phyloP scores from a whole-genome alignment of 345 rosid species.

The Streptanthus diversifolius region DNA sequence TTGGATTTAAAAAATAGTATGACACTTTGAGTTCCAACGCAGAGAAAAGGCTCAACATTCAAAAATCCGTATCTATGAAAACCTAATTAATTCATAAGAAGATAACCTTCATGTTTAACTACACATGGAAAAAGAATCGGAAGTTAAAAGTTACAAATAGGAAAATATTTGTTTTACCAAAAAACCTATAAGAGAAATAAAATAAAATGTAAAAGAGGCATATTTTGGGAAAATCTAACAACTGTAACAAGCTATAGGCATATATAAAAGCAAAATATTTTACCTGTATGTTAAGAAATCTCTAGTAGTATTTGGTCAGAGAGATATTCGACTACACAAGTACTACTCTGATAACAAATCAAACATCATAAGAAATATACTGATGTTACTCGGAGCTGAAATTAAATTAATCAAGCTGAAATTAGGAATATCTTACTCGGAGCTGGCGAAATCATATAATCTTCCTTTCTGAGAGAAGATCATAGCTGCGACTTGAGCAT shows the following conservation, averaged over 20 bases:
- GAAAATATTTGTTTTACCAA: background rate
- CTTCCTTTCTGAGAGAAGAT: conserved; percentile 55
- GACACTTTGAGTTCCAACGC: conserved; percentile 26
- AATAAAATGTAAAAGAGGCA: background rate
- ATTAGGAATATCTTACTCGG: conserved; percentile 34
- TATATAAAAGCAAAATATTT: conserved; percentile 1
- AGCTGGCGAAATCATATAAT: conserved; percentile 42
- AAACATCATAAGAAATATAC: background rate
- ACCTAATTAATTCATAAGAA: conserved; percentile 13
- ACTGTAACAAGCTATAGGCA: background rate
- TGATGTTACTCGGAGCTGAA: conserved; percentile 40
- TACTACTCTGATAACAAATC: background rate
- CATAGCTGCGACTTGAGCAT: conserved; percentile 51
- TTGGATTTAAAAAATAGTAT: background rate
- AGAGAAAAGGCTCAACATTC: conserved; percentile 13
- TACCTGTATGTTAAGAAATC: conserved; percentile 3
- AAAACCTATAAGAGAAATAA: background rate
- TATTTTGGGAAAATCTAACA: background rate
- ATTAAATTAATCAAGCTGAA: background rate
- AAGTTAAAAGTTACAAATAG: background rate
- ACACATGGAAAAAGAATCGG: background rate
- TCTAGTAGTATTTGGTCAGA: conserved; percentile 14
- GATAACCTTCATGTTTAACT: conserved; percentile 9
- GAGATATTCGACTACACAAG: background rate
- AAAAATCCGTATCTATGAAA: background rate